Evolutionary conservation across 2,329 filamentous ascomycete genomes (phyloP).

Genomic region (Fusarium torulosum): DNA sequence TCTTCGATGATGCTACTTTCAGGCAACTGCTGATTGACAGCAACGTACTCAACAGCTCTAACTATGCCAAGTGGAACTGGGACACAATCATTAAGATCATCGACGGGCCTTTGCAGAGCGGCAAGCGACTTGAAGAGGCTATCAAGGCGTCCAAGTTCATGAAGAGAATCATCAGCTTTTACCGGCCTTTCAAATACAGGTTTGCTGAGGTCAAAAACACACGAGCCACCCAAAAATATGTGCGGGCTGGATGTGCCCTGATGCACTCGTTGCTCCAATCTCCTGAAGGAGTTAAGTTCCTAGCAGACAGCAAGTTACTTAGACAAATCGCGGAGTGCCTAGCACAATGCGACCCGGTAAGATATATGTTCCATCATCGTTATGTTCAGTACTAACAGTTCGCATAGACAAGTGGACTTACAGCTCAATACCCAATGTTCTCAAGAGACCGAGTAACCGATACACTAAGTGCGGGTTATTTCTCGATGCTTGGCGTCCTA

Average conservation of each 20-base stretch:
- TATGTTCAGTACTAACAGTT: slow-evolving; percentile 39
- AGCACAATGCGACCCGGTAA: slow-evolving; percentile 91
- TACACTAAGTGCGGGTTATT: slow-evolving; percentile 92
- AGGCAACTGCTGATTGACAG: slow-evolving; percentile 79
- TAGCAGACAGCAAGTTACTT: slow-evolving; percentile 92
- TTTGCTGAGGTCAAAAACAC: slow-evolving; percentile 93
- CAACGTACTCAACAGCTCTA: slow-evolving; percentile 87
- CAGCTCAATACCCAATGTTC: slow-evolving; percentile 89
- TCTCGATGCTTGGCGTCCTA: slow-evolving; percentile 88
- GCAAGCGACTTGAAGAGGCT: slow-evolving; percentile 92
- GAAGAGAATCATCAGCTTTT: slow-evolving; percentile 93
- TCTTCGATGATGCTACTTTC: slow-evolving; percentile 72
- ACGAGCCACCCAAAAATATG: slow-evolving; percentile 92
- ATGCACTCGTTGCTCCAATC: slow-evolving; percentile 90
- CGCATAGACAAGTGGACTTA: slow-evolving; percentile 74
- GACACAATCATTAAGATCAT: slow-evolving; percentile 90
- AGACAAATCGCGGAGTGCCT: slow-evolving; percentile 95
- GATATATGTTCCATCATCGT: slow-evolving; percentile 33
- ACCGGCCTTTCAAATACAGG: slow-evolving; percentile 95
- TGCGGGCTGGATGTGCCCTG: slow-evolving; percentile 88
- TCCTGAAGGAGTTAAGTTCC: slow-evolving; percentile 83
- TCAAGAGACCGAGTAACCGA: slow-evolving; percentile 85
- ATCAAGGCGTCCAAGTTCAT: slow-evolving; percentile 96
- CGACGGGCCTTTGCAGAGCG: slow-evolving; percentile 90
- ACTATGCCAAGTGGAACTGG: slow-evolving; percentile 98